Evolutionary conservation across 2,329 filamentous ascomycete genomes (phyloP), one percentile per base, ranked within the genome.

Genomic region (Ascosphaera apis): DNA sequence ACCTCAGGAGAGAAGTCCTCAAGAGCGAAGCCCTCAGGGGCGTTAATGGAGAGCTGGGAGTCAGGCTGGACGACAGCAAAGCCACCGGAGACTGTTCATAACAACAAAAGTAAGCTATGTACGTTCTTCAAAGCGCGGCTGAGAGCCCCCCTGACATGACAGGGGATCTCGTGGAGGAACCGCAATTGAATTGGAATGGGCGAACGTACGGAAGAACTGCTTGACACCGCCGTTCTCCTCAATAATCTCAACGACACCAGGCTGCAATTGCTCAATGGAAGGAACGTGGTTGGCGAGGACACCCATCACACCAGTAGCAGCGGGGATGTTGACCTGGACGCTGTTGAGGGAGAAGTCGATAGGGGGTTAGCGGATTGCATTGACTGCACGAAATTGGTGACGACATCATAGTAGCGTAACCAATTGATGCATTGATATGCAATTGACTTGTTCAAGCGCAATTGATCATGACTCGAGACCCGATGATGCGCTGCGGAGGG

Each of bases 271-370:
- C 70, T 98, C 88, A 55, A 98, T 95, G 43, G 84, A 83, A 45
- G 88, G 84, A 52, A 98, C 88, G 72, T 98, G 88, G 70, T 88
- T 91, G 58, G 88, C 88, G 56, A 98, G 78, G 52, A 98, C 77
- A 78, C 88, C 88, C 88, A 98, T 98, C 52, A 95, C 88, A 58
- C 88, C 88, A 43, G 84, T 91, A 61, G 92, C 88, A 54, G 88
- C 88, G 58, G 88, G 78, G 54, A 98, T 76, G 72, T 98, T 98
- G 68, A 98, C 88, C 68, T 98, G 88, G 54, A 95, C 75, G 55
- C 63, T 67, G 46, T 38, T 48, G 63, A 73, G 60, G 69, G 69
- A 66, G 69, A 75, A 62, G 76, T 63, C 76, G 63, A 78, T 54
- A 44, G 48, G 45, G 45, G 42, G 43, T 50, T 44, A 37, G 34